Percentiles rank a stretch among this genome's conserved stretches.
Conservation (phyloP, 768 basidiomycete species). For the Paxillus involutus region DNA sequence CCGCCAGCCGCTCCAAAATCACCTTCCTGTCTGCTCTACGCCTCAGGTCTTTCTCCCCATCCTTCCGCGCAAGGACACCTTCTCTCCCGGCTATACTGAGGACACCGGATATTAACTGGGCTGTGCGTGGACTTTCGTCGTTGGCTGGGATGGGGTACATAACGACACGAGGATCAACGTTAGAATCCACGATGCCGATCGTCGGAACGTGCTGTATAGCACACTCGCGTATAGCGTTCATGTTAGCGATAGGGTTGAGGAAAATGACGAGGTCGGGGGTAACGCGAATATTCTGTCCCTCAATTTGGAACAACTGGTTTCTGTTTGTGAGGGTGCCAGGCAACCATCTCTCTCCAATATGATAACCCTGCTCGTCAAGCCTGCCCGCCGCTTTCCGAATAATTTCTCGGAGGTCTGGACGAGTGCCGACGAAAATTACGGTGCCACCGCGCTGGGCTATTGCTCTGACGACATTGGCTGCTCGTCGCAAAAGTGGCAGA, state of each 20-base stretch:
- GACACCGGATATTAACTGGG: constrained; percentile 88
- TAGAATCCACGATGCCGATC: constrained; percentile 91
- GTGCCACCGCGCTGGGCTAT: constrained; percentile 80
- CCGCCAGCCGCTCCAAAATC: constrained; percentile 25
- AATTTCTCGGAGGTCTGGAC: constrained; percentile 70
- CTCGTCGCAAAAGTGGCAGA: constrained; percentile 85
- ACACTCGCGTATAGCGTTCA: constrained; percentile 89
- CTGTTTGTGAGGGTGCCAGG: constrained; percentile 95
- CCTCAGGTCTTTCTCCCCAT: constrained; percentile 24
- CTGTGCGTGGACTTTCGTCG: constrained; percentile 88
- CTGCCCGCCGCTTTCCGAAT: constrained; percentile 80
- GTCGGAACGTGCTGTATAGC: constrained; percentile 89
- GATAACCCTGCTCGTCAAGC: constrained; percentile 77
- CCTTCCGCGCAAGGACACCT: constrained; percentile 51
- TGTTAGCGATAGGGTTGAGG: constrained; percentile 85
- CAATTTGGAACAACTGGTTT: constrained; percentile 67
- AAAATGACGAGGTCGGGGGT: constrained; percentile 88
- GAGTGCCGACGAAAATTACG: constrained; percentile 89
- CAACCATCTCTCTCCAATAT: constrained; percentile 87
- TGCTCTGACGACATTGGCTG: constrained; percentile 82
- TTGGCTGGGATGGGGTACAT: constrained; percentile 99
- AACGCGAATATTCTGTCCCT: constrained; percentile 51
- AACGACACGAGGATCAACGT: constrained; percentile 92
- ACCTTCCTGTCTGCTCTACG: constrained; percentile 25
- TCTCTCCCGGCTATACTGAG: constrained; percentile 86